A percentile compares a stretch with the other conserved stretches of the same genome.
Evolutionary conservation across 2,329 filamentous ascomycete species (phyloP).

Genomic region (Aspergillus bombycis): DNA sequence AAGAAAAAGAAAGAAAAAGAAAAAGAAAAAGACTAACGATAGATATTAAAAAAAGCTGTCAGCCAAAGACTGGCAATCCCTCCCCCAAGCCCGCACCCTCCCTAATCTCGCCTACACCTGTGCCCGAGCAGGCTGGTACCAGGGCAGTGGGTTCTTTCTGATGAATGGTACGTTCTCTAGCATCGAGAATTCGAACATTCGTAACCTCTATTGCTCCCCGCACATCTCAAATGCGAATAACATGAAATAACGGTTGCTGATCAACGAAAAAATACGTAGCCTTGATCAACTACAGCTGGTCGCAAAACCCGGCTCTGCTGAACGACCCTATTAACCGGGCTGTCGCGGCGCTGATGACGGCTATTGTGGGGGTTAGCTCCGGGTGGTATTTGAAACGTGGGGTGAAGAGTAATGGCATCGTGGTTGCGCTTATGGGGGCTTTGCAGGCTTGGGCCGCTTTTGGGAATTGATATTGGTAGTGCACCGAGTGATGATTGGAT

Average conservation of each 20-base stretch:
- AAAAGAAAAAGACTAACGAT: constrained; percentile 5
- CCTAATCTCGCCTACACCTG: constrained; percentile 28
- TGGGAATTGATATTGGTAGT: not conserved
- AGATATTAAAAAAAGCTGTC: constrained; percentile 6
- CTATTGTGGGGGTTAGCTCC: constrained; percentile 27
- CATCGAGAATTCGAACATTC: too few relatives aligned
- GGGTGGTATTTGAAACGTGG: constrained; percentile 30
- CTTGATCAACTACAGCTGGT: constrained; percentile 23
- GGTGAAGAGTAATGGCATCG: constrained; percentile 19
- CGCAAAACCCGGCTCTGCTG: constrained; percentile 18
- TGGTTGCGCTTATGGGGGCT: constrained; percentile 21
- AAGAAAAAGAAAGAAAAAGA: not conserved
- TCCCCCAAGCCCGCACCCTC: constrained; percentile 23
- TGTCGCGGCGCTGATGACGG: constrained; percentile 22
- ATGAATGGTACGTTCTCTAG: constrained; percentile 20
- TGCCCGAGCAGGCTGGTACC: constrained; percentile 30
- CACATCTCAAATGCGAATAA: too few relatives aligned
- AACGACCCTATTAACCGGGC: constrained; percentile 19
- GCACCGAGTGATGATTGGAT: not conserved
- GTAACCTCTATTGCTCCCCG: too few relatives aligned
- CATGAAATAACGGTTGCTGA: not conserved
- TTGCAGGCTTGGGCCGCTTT: constrained; percentile 26
- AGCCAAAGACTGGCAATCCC: constrained; percentile 23
- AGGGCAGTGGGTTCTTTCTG: constrained; percentile 28
- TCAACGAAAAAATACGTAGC: constrained; percentile 10